phyloP scores from a whole-genome alignment of 345 rosid genomes.

The Rhodamnia argentea region DNA sequence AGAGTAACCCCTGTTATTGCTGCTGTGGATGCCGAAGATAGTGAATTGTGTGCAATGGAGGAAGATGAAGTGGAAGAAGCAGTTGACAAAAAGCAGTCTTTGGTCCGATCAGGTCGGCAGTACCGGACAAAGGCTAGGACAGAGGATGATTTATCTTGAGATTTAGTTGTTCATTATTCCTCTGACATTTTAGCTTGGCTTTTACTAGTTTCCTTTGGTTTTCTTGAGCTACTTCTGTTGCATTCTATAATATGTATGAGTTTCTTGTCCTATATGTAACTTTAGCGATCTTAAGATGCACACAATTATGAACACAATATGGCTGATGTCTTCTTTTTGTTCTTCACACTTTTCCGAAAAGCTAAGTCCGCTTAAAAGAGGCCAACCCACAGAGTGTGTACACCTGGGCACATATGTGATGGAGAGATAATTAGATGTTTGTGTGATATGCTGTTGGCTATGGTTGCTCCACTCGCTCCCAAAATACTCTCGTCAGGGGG shows the following conservation, averaged over 20 bases:
- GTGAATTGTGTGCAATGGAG: slow-evolving; percentile 44
- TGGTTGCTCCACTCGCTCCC: background rate
- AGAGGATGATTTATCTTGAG: slow-evolving; percentile 23
- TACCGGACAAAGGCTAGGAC: slow-evolving; percentile 40
- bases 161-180: background rate
- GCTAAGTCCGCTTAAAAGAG: background rate
- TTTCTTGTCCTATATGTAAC: background rate
- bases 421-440: background rate
- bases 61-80: slow-evolving; percentile 49
- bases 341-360: background rate
- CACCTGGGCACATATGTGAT: background rate
- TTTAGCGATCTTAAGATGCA: background rate
- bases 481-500: background rate
- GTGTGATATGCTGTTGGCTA: background rate
- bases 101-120: slow-evolving; percentile 31
- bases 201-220: background rate
- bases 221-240: background rate
- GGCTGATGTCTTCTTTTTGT: background rate
- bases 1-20: slow-evolving; percentile 29
- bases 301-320: too few relatives aligned
- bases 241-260: background rate
- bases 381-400: background rate
- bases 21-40: slow-evolving; percentile 22
- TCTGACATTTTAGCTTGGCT: background rate
- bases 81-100: background rate